Evolutionary conservation across 2,329 filamentous ascomycete genomes (phyloP).

Genomic region (Tolypocladium amazonense): DNA sequence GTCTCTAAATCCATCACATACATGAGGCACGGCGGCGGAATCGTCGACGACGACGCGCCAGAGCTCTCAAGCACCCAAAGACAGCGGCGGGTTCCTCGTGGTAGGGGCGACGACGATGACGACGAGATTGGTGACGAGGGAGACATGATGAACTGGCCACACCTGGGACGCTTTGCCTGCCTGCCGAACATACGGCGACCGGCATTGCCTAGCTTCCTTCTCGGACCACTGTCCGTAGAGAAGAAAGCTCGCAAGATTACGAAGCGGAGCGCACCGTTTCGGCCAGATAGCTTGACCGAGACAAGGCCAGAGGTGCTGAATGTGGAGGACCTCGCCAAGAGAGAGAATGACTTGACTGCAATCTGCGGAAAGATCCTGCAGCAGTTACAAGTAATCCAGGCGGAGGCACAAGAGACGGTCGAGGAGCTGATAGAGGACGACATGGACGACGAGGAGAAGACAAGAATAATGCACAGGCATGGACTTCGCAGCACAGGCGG

Average conservation of each 20-base stretch:
- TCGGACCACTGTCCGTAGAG: slow-evolving; percentile 81
- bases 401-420: slow-evolving; percentile 34
- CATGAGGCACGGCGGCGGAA: slow-evolving; percentile 61
- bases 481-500: slow-evolving; percentile 59
- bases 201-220: slow-evolving; percentile 69
- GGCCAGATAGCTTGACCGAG: slow-evolving; percentile 56
- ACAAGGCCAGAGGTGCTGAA: slow-evolving; percentile 70
- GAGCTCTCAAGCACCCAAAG: slow-evolving; percentile 41
- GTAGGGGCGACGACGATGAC: slow-evolving; percentile 37
- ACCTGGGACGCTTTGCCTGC: slow-evolving; percentile 69
- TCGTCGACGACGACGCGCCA: slow-evolving; percentile 37
- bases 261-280: slow-evolving; percentile 61
- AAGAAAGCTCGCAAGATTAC: slow-evolving; percentile 65
- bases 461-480: slow-evolving; percentile 50
- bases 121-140: slow-evolving; percentile 60
- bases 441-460: slow-evolving; percentile 32
- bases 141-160: slow-evolving; percentile 76
- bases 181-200: slow-evolving; percentile 65
- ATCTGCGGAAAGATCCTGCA: slow-evolving; percentile 67
- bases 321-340: slow-evolving; percentile 62
- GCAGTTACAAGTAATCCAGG: slow-evolving; percentile 42
- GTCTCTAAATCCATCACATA: slow-evolving; percentile 81
- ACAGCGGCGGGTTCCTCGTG: slow-evolving; percentile 25
- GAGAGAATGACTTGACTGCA: slow-evolving; percentile 67
- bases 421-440: slow-evolving; percentile 32